Evolutionary conservation across 1,284 basidiomycete species (phyloP), one percentile per base, ranked within the genome.

Genomic region (Mycena citricolor): DNA sequence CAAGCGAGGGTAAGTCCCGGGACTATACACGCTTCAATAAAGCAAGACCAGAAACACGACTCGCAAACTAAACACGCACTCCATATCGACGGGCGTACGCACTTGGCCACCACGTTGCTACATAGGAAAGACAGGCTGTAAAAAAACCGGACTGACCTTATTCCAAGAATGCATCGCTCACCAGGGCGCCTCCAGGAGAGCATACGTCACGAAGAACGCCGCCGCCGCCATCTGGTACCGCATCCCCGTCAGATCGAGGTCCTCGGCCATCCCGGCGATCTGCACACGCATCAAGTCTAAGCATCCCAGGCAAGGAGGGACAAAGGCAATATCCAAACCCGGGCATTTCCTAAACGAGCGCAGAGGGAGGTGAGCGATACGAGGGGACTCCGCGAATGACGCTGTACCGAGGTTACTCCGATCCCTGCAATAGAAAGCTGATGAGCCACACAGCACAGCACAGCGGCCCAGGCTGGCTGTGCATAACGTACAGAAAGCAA

Each of bases 161-260:
- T 32, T 19, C 8, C 21, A 14, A n/a, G 28, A 23, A 19, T 30
- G 28, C 8, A 11, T 32, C 7, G 51, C 68, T 43, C 33, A 71
- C 69, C 66, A 69, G 4, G 69, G 69, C 16, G 68, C 60, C 47
- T 70, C 67, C 4, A 62, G 58, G 20, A 71, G 33, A 47, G 62
- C 59, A 40, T 70, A 71, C n/a, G 60, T 55, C 26, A 71, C 70
- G 33, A 69, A 70, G 48, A 71, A 70, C 26, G 67, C 62, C 8
- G 69, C 67, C 13, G 66, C 67, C 32, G 67, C 65, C 11, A 59
- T 57, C 46, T 72, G 70, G 31, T 71, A 70, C 44, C 55, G 57
- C 31, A 61, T 57, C 4, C 69, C 68, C 4, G 61, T 55, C 13
- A 70, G 59, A 25, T 67, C 21, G 30, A 70, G 39, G 44, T 68